These are phyloP conservation scores for Melampsora americana DNA, from an alignment of 1,284 basidiomycete genomes.

Conservation along the genomic window DNA sequence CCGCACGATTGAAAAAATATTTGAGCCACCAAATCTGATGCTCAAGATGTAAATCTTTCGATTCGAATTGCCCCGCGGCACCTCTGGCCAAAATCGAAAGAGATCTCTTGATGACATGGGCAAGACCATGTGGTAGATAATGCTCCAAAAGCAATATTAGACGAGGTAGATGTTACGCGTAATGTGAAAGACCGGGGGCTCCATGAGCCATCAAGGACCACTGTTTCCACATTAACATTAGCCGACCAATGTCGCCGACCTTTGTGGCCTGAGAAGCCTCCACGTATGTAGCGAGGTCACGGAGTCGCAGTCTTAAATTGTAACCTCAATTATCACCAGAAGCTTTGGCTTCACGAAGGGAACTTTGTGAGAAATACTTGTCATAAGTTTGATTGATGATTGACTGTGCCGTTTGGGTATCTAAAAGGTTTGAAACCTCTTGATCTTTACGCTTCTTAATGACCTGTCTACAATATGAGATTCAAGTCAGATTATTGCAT, in stretches of 20 bases:
- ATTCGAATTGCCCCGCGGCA: background rate
- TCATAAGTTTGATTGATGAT: constrained; percentile 1
- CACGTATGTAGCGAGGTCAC: too few relatives aligned
- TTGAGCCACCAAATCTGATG: too few relatives aligned
- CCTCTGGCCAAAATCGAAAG: constrained; percentile 11
- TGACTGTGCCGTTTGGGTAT: background rate
- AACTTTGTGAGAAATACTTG: background rate
- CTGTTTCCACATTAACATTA: too few relatives aligned
- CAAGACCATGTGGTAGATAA: constrained; percentile 6
- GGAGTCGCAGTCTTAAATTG: background rate
- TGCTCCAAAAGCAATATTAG: constrained; percentile 4
- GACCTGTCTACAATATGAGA: background rate
- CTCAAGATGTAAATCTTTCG: constrained; percentile 22
- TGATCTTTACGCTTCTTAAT: background rate
- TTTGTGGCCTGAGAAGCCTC: too few relatives aligned
- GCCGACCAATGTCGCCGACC: too few relatives aligned
- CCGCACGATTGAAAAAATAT: too few relatives aligned
- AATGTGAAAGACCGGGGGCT: constrained; percentile 25
- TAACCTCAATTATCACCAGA: background rate
- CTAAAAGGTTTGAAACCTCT: background rate
- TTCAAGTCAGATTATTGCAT: background rate
- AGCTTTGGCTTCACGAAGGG: background rate
- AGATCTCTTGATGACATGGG: background rate
- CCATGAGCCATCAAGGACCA: too few relatives aligned
- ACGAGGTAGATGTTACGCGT: constrained; percentile 8